Evolutionary conservation across 2,329 filamentous ascomycete species (phyloP).

Genomic region (Cercospora sp.): DNA sequence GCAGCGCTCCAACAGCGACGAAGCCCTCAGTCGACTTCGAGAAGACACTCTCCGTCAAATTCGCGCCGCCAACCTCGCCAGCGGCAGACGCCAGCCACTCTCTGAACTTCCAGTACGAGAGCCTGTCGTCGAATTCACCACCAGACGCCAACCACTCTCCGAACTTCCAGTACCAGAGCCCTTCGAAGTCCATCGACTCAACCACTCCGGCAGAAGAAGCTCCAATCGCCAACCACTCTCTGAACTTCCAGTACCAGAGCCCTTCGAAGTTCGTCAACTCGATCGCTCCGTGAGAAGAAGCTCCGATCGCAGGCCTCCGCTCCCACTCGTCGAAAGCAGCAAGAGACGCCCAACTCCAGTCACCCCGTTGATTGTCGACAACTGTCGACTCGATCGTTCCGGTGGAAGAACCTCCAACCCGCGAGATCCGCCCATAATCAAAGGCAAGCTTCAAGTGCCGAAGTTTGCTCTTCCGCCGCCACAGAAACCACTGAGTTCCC

Average conservation of each 20-base stretch:
- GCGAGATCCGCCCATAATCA: neutral
- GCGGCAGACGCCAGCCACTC: neutral
- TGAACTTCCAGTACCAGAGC: neutral
- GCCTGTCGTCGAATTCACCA: no score
- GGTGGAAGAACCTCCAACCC: neutral
- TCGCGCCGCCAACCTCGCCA: neutral
- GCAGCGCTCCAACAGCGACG: constrained; percentile 10
- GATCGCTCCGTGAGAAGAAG: neutral
- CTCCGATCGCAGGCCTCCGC: neutral
- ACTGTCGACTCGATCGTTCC: neutral
- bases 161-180: neutral
- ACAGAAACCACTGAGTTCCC: neutral
- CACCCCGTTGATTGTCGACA: neutral
- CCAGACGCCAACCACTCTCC: no score
- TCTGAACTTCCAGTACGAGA: neutral
- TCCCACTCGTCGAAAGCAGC: neutral
- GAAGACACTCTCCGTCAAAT: neutral
- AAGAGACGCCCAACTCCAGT: neutral
- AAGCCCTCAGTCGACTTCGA: neutral
- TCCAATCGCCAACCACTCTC: neutral
- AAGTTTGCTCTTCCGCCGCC: constrained; percentile 9
- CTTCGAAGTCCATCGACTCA: neutral
- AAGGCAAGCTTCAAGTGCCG: neutral
- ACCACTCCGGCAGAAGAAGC: neutral
- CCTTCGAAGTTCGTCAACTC: neutral